Evolutionary conservation across 2,329 filamentous ascomycete genomes (phyloP), one percentile per base, ranked within the genome.

Genomic region (Aciculosporium take): DNA sequence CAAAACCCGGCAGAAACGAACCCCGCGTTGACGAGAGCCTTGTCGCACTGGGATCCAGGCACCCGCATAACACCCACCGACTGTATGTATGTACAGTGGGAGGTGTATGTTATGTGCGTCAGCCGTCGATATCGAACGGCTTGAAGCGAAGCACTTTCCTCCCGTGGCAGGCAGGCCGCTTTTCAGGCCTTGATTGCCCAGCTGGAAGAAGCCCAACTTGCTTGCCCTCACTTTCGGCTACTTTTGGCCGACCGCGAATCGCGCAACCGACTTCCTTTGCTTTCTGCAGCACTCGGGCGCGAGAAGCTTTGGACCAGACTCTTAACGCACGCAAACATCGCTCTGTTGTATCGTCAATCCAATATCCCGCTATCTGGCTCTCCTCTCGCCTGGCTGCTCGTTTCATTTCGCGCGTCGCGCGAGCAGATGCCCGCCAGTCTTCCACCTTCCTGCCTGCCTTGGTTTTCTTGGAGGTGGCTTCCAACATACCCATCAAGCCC

Each of bases 1-100:
- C 7, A 33, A 15, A 31, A 35, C 33, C 37, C 39, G 29, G 24
- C 25, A 20, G 33, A 38, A 46, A 27, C 45, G 42, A 42, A 48
- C 49, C 51, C 51, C 51, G 49, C 51, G 48, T 46, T 24, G 27
- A n/a, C n/a, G n/a, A n/a, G n/a, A 27, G 43, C 31, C 13, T 32
- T 21, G 10, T 42, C 25, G 40, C 32, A 10, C 31, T 35, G 12
- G 18, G 31, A 35, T 39, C 29, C 29, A 30, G 5, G 28, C 7
- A 21, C 20, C 32, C 7, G 24, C 13, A 20, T 24, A 20, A 18
- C n/a, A 10, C 24, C 20, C 15, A 15, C 30, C 9, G 17, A 9
- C 15, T 39, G 20, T 32, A 32, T 38, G 18, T 23, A 25, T 15
- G 28, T n/a, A 20, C 10, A 4, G 4, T n/a, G n/a, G n/a, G n/a